These are phyloP conservation scores for Berberis thunbergii DNA, from an alignment of 164 flowering plant species.

Conservation along the genomic window DNA sequence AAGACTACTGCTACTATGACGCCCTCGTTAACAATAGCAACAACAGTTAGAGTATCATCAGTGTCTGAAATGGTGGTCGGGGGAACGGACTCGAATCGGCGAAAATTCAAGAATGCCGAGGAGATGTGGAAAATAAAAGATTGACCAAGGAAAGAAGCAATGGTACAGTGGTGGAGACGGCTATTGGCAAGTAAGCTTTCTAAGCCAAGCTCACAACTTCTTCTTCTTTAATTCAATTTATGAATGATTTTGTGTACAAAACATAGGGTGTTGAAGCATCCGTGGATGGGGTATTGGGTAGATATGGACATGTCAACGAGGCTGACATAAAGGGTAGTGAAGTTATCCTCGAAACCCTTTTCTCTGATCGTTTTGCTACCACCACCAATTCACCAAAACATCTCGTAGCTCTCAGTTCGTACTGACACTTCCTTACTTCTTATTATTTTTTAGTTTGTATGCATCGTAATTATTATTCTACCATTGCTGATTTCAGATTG, in stretches of 20 bases:
- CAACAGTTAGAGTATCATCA: too few relatives aligned
- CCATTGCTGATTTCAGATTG: slow-evolving; percentile 57
- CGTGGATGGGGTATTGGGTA: slow-evolving; percentile 90
- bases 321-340: slow-evolving; percentile 70
- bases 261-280: slow-evolving; percentile 83
- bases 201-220: not conserved
- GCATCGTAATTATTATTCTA: not conserved
- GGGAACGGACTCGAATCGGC: slow-evolving; percentile 65
- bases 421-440: not conserved
- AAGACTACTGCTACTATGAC: too few relatives aligned
- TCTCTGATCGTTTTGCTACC: slow-evolving; percentile 35
- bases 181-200: slow-evolving; percentile 66
- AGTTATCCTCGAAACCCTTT: slow-evolving; percentile 48
- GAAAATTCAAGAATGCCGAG: slow-evolving; percentile 51
- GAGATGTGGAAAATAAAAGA: slow-evolving; percentile 86
- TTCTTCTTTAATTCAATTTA: slow-evolving; percentile 3
- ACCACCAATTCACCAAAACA: slow-evolving; percentile 17
- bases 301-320: slow-evolving; percentile 77
- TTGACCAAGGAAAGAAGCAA: slow-evolving; percentile 48
- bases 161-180: slow-evolving; percentile 80
- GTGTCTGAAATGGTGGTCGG: slow-evolving; percentile 47
- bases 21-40: too few relatives aligned
- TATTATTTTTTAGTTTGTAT: not conserved
- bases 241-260: not conserved
- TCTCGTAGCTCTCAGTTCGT: slow-evolving; percentile 72